Evolutionary conservation across 352 stramenopile genomes (phyloP), one percentile per base, ranked within the genome.

Genomic region (Phytophthora kernoviae): DNA sequence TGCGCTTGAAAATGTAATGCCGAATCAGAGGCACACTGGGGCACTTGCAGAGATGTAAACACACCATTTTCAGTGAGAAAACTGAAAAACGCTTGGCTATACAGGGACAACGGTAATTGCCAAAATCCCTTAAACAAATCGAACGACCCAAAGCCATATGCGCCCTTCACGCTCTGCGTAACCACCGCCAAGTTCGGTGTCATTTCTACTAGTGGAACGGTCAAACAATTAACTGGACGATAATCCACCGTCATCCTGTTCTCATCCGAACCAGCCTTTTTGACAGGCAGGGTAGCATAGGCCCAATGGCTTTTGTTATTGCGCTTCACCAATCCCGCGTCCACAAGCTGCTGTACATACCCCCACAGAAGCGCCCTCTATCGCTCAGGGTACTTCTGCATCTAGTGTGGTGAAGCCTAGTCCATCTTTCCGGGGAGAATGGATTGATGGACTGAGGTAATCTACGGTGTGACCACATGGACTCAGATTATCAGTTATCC

Each of bases 111-210:
- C 0, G 45, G 45, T 24, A 65, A 43, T 8, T 65, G 42, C 41
- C 57, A 65, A 11, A 54, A 65, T 1, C 41, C 48, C 5, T 64
- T 58, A 14, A 54, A 24, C 6, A 59, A 41, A 18, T 65, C 57
- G n/a, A 65, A 65, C 5, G 26, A 18, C 3, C 47, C 34, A n/a
- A 65, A 59, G 0, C 46, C 46, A 43, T 46, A 57, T 0, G 45
- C 15, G 1, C 18, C 27, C 3, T 30, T n/a, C 2, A 52, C 55
- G 4, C 34, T 15, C 21, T 56, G 11, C 26, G 26, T 2, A 4
- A 47, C 37, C 9, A 57, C 27, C 4, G 26, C 26, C 3, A 63
- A 21, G 2, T 63, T 52, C 1, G 55, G 55, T 1, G 46, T 8
- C 12, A 39, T 46, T 17, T 26, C 46, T 17, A 11, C 54, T 1